Evolutionary conservation across 306 rosid species (phyloP), one percentile per base, ranked within the genome.

Genomic region (Coriaria nepalensis): DNA sequence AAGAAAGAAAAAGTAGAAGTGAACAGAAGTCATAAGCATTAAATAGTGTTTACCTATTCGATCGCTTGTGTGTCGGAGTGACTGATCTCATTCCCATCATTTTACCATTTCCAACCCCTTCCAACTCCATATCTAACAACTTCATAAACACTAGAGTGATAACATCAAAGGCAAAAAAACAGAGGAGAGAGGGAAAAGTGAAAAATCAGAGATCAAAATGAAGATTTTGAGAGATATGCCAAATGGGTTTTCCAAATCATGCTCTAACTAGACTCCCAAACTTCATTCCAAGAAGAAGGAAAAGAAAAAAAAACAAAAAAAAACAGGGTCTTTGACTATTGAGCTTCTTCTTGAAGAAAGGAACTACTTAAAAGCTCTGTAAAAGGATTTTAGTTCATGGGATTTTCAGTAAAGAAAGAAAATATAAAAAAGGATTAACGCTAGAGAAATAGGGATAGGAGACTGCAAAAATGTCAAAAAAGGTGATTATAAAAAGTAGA

Each of bases 61-160:
- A 90, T 64, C 95, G 94, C 57, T 64, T 84, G 73, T 70, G 97
- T 38, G 57, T 63, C 55, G 82, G 61, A 52, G 66, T 68, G 50
- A 79, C 70, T 66, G 29, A 20, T 20, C 61, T 73, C 57, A 79
- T 69, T 49, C 75, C 82, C 39, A 70, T 46, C 75, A 81, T 61
- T 63, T 69, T 72, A 55, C 62, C 52, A 40, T 67, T 75, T 53
- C 65, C 75, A 39, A 49, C 44, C 47, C 58, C 63, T 52, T 74
- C 81, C 48, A 80, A 63, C 20, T 72, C 77, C 87, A 78, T 77
- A 40, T 52, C 87, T 79, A 68, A 68, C 67, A 69, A 51, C 72
- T 61, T 68, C 13, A 56, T 20, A 50, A 60, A 49, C 29, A 33
- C 33, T 15, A 15, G 55, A 60, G 50, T 45, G 58, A 68, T 55